Evolutionary conservation across 2,329 filamentous ascomycete species (phyloP).

Genomic region (Triangularia verruculosa): DNA sequence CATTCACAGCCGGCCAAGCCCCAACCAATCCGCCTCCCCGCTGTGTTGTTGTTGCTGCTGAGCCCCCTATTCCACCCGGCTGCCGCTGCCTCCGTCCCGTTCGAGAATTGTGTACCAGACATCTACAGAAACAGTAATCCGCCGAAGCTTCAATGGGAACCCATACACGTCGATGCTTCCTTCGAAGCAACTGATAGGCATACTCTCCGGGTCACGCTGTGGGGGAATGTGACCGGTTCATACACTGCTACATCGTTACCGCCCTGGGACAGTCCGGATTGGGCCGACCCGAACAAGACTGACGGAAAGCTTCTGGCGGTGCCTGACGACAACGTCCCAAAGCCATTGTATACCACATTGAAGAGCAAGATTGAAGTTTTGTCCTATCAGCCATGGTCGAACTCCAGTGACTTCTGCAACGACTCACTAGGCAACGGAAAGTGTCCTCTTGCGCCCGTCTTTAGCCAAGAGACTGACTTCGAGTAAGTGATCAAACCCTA

Average conservation of each 20-base stretch:
- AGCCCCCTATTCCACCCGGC: constrained; percentile 42
- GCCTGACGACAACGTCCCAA: constrained; percentile 43
- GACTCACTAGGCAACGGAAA: constrained; percentile 51
- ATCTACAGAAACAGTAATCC: constrained; percentile 56
- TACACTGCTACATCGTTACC: constrained; percentile 58
- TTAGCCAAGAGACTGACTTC: constrained; percentile 51
- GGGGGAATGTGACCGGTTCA: constrained; percentile 85
- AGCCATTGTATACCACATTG: constrained; percentile 68
- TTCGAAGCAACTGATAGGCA: constrained; percentile 66
- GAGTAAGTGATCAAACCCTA: neutral
- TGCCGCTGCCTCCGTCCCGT: constrained; percentile 66
- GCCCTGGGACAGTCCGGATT: constrained; percentile 53
- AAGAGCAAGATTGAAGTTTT: constrained; percentile 69
- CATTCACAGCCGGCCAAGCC: neutral
- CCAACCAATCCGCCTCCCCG: constrained; percentile 8
- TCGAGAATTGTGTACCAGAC: constrained; percentile 77
- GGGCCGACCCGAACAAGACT: constrained; percentile 59
- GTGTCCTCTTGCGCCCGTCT: constrained; percentile 72
- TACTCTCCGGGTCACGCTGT: constrained; percentile 73
- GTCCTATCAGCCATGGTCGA: constrained; percentile 67
- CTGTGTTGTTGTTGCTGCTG: constrained; percentile 40
- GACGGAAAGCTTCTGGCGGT: constrained; percentile 74
- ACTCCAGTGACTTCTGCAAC: constrained; percentile 63
- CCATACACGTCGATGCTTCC: constrained; percentile 67
- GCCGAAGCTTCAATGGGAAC: constrained; percentile 72